Conservation (phyloP, 176 grass and related monocot genomes). For the Eremochloa ophiuroides region DNA sequence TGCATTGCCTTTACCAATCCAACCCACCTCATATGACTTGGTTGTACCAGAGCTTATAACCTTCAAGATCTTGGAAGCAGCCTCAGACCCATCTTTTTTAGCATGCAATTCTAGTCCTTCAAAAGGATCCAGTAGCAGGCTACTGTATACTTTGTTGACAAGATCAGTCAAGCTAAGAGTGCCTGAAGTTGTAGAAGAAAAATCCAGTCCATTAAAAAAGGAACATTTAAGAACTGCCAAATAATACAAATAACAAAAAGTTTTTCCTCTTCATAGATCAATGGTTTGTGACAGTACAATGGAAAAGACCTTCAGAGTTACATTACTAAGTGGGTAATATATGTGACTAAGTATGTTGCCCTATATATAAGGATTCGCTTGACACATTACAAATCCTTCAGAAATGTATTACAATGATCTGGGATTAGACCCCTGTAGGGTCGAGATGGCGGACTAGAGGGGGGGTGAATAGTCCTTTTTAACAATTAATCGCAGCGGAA, state of each 20-base stretch:
- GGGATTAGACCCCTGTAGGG: neutral
- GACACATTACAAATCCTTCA: neutral
- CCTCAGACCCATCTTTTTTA: constrained; percentile 53
- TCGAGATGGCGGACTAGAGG: no score
- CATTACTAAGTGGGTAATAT: neutral
- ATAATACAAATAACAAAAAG: neutral
- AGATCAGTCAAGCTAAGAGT: constrained; percentile 63
- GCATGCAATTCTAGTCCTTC: constrained; percentile 80
- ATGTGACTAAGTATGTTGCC: neutral
- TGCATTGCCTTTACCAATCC: constrained; percentile 67
- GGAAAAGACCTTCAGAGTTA: neutral
- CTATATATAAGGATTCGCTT: neutral
- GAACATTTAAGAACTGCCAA: neutral
- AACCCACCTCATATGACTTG: constrained; percentile 61
- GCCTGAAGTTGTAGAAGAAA: constrained; percentile 51
- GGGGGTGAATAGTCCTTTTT: no score
- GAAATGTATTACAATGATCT: neutral
- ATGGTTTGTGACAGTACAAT: neutral
- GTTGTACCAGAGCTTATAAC: constrained; percentile 39
- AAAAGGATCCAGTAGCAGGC: constrained; percentile 48
- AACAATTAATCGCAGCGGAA: no score
- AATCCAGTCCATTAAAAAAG: neutral
- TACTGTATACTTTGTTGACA: constrained; percentile 60
- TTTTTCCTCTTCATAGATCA: neutral
- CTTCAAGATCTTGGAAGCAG: constrained; percentile 78